These are phyloP conservation scores for Saccharomyces hybrid DNA, from an alignment of 1,139 yeast species.

Conservation along the genomic window DNA sequence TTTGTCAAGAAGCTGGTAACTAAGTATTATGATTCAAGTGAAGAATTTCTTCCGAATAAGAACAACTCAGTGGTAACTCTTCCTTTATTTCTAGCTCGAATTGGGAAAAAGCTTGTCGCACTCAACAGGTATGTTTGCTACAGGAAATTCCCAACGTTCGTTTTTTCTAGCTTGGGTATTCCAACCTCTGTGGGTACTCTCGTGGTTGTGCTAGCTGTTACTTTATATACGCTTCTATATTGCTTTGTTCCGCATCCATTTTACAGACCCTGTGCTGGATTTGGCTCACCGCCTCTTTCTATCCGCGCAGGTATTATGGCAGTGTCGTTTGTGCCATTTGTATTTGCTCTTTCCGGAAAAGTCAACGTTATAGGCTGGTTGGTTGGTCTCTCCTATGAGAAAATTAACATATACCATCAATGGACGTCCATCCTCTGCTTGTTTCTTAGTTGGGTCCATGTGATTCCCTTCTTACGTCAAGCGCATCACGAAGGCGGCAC, in stretches of 20 bases:
- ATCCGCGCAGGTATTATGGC: background rate
- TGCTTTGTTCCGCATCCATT: background rate
- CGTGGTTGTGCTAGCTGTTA: background rate
- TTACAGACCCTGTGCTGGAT: background rate
- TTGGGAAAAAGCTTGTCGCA: background rate
- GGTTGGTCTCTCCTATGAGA: background rate
- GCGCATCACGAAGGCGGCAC: background rate
- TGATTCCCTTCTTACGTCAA: background rate
- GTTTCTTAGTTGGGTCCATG: background rate
- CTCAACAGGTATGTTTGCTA: background rate
- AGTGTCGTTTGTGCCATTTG: background rate
- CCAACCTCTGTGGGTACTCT: background rate
- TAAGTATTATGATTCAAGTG: background rate
- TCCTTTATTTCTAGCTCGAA: background rate
- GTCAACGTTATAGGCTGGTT: background rate
- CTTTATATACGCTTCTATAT: background rate
- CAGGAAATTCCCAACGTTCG: background rate
- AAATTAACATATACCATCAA: background rate
- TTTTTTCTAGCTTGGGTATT: background rate
- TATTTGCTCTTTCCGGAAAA: background rate
- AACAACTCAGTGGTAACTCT: background rate
- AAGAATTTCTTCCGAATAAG: background rate
- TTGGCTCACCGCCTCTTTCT: background rate
- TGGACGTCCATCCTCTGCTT: background rate
- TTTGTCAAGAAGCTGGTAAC: background rate